Evolutionary conservation across 2,329 filamentous ascomycete species (phyloP).

Genomic region (Epichloe typhina): DNA sequence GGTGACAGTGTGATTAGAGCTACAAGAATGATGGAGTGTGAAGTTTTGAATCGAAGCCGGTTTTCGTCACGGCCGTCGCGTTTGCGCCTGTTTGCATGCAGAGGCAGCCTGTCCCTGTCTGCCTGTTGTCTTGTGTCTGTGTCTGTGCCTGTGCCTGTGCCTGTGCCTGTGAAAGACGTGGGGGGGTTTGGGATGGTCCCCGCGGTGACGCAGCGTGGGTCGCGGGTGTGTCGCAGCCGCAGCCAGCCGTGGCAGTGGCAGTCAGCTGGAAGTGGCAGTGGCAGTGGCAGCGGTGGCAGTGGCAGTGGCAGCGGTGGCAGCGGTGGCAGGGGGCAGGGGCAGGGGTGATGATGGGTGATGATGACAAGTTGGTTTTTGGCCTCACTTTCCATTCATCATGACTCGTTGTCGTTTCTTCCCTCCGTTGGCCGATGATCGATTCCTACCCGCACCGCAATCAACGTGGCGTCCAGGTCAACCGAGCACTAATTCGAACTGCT

Average conservation of each 20-base stretch:
- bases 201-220: constrained; percentile 13
- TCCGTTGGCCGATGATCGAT: too few relatives aligned
- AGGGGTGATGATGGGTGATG: neutral
- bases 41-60: neutral
- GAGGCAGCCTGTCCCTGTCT: neutral
- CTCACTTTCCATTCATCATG: too few relatives aligned
- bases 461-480: too few relatives aligned
- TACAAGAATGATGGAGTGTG: neutral
- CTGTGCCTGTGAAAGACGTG: neutral
- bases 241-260: neutral
- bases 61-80: neutral
- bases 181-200: constrained; percentile 5
- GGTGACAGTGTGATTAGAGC: neutral
- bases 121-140: too few relatives aligned
- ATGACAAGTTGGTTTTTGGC: neutral
- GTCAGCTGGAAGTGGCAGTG: neutral
- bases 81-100: neutral
- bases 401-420: too few relatives aligned
- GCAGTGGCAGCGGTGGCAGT: neutral
- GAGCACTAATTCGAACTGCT: too few relatives aligned
- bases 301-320: neutral
- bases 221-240: neutral
- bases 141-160: neutral
- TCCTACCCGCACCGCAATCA: too few relatives aligned
- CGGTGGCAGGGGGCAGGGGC: neutral